Conservation (phyloP, 371 early-diverging fungal genomes). For the Mitosporidium daphniae region DNA sequence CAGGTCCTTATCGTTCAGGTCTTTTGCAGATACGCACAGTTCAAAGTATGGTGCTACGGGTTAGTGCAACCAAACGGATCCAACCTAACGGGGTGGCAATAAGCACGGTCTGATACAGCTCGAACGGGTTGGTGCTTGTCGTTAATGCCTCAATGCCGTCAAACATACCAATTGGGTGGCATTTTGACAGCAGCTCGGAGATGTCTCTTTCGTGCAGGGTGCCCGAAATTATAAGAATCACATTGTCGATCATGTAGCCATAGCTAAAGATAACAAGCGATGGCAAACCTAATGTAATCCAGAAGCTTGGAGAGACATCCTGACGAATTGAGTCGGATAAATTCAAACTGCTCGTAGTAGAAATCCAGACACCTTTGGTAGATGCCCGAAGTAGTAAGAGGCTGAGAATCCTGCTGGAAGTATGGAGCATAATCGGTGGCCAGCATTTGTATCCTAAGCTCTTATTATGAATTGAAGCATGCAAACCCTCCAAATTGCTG, state of each 20-base stretch:
- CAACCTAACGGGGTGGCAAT: constrained; percentile 71
- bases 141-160: constrained; percentile 69
- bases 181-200: constrained; percentile 62
- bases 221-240: constrained; percentile 74
- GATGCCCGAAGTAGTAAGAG: constrained; percentile 57
- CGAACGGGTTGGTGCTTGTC: constrained; percentile 31
- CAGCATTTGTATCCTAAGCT: constrained; percentile 49
- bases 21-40: constrained; percentile 67
- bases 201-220: constrained; percentile 84
- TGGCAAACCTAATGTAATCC: constrained; percentile 63
- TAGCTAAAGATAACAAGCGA: constrained; percentile 15
- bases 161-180: constrained; percentile 76
- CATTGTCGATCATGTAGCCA: constrained; percentile 92
- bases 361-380: constrained; percentile 45
- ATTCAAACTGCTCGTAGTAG: constrained; percentile 57
- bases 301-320: constrained; percentile 44
- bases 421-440: constrained; percentile 75
- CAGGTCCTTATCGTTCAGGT: constrained; percentile 84
- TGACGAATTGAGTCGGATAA: constrained; percentile 40
- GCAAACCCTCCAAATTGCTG: constrained; percentile 67
- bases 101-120: constrained; percentile 66
- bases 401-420: constrained; percentile 70
- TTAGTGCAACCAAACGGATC: too few relatives aligned
- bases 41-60: constrained; percentile 59
- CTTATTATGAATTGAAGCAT: constrained; percentile 6